These are phyloP conservation scores for Daedaleopsis nitida DNA, from an alignment of 768 basidiomycete species.

Conservation along the genomic window DNA sequence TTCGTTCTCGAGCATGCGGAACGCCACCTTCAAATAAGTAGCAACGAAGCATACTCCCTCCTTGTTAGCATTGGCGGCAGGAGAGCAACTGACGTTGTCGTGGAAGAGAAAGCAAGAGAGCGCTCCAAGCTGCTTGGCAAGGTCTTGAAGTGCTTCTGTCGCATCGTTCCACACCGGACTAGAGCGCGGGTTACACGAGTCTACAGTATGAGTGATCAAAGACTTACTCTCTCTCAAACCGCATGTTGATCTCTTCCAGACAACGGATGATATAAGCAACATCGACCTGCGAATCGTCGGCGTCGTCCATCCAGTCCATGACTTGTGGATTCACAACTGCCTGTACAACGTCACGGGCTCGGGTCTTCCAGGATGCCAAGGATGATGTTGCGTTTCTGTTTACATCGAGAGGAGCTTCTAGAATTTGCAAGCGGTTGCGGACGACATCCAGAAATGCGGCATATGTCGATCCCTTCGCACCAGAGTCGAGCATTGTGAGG, in stretches of 20 bases:
- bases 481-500: conserved; percentile 9
- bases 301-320: conserved; percentile 59
- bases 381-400: neutral
- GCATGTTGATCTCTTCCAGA: conserved; percentile 45
- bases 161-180: conserved; percentile 42
- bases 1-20: conserved; percentile 48
- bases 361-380: conserved; percentile 9
- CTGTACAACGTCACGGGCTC: conserved; percentile 25
- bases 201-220: neutral
- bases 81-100: conserved; percentile 11
- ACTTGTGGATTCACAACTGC: conserved; percentile 47
- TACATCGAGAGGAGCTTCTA: neutral
- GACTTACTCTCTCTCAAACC: conserved; percentile 34
- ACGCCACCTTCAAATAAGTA: conserved; percentile 39
- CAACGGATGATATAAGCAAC: conserved; percentile 44
- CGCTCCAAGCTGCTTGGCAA: conserved; percentile 28
- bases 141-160: conserved; percentile 32
- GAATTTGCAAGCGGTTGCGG: neutral
- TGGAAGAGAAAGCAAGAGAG: conserved; percentile 28
- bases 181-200: neutral
- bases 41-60: conserved; percentile 25
- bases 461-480: neutral
- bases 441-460: conserved; percentile 4
- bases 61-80: neutral
- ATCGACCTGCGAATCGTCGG: conserved; percentile 46